A percentile compares a stretch with the other conserved stretches of the same genome.
These are phyloP conservation scores for Stereum hirsutum DNA, from an alignment of 1,284 basidiomycete genomes.

Conservation along the genomic window DNA sequence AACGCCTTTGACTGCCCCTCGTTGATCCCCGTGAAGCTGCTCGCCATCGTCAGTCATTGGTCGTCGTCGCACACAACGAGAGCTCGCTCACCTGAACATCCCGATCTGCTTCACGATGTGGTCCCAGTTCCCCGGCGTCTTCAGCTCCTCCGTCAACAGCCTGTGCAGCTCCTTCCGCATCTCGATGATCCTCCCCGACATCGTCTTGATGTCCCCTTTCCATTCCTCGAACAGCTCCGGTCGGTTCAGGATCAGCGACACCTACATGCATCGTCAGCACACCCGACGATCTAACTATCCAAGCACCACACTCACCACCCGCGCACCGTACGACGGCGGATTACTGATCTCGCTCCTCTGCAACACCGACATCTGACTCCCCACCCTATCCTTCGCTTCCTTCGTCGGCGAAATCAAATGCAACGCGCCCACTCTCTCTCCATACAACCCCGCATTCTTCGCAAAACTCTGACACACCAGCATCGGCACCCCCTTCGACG, in stretches of 20 bases:
- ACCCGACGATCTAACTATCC: neutral
- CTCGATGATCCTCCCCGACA: constrained; percentile 86
- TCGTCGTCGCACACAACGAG: neutral
- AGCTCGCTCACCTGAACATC: constrained; percentile 70
- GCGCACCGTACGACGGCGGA: constrained; percentile 84
- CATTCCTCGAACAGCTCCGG: constrained; percentile 72
- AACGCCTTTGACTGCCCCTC: constrained; percentile 63
- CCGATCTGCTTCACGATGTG: constrained; percentile 90
- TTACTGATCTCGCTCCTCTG: constrained; percentile 92
- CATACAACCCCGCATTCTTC: constrained; percentile 93
- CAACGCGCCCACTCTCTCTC: constrained; percentile 83
- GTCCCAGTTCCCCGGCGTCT: constrained; percentile 90
- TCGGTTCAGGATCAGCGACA: constrained; percentile 74
- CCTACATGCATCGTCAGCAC: constrained; percentile 28
- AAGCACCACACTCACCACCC: constrained; percentile 50
- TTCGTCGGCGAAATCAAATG: constrained; percentile 58
- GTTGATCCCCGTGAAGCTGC: constrained; percentile 74
- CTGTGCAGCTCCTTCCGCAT: constrained; percentile 82
- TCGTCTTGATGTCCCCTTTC: constrained; percentile 85
- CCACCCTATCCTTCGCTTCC: constrained; percentile 65
- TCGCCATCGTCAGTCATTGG: neutral
- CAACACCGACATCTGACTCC: constrained; percentile 81
- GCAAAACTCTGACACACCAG: constrained; percentile 94
- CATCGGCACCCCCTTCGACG: constrained; percentile 62
- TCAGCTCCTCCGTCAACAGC: constrained; percentile 72